phyloP scores from a whole-genome alignment of 352 stramenopile species.

The Phytophthora sp. region DNA sequence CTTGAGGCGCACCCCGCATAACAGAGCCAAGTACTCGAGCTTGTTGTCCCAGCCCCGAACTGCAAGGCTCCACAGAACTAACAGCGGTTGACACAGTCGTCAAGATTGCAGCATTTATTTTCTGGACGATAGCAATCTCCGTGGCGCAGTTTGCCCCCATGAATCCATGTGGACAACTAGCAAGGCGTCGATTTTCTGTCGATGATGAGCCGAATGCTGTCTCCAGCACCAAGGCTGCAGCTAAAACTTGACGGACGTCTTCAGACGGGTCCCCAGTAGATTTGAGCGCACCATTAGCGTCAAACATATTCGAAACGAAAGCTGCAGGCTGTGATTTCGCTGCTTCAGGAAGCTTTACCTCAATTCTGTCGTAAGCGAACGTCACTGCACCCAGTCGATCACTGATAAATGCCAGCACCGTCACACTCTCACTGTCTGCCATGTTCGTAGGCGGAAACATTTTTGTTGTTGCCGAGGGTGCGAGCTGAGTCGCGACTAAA shows the following conservation, averaged over 20 bases:
- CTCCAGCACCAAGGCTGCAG: slow-evolving; percentile 54
- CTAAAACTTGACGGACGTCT: slow-evolving; percentile 44
- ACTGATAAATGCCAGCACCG: slow-evolving; percentile 61
- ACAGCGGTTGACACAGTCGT: slow-evolving; percentile 36
- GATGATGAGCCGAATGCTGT: slow-evolving; percentile 34
- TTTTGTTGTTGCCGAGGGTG: slow-evolving; percentile 34
- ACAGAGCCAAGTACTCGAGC: slow-evolving; percentile 53
- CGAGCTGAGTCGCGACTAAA: slow-evolving; percentile 45
- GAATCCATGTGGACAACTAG: slow-evolving; percentile 37
- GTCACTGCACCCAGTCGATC: slow-evolving; percentile 48
- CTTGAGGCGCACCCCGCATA: slow-evolving; percentile 38
- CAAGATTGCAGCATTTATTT: slow-evolving; percentile 53
- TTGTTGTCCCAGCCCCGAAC: slow-evolving; percentile 56
- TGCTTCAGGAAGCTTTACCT: slow-evolving; percentile 42
- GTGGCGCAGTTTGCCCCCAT: slow-evolving; percentile 55
- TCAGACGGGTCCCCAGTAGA: slow-evolving; percentile 27
- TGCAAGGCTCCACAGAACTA: slow-evolving; percentile 44
- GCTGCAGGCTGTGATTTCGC: slow-evolving; percentile 40
- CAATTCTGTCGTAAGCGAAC: slow-evolving; percentile 43
- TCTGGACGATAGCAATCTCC: slow-evolving; percentile 35
- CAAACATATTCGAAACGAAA: slow-evolving; percentile 49
- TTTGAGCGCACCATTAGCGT: slow-evolving; percentile 4
- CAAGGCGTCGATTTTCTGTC: slow-evolving; percentile 10
- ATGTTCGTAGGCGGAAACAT: slow-evolving; percentile 50
- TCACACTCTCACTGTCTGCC: slow-evolving; percentile 42